Conservation (phyloP, 2,329 filamentous ascomycete species). For the Calonectria montana region DNA sequence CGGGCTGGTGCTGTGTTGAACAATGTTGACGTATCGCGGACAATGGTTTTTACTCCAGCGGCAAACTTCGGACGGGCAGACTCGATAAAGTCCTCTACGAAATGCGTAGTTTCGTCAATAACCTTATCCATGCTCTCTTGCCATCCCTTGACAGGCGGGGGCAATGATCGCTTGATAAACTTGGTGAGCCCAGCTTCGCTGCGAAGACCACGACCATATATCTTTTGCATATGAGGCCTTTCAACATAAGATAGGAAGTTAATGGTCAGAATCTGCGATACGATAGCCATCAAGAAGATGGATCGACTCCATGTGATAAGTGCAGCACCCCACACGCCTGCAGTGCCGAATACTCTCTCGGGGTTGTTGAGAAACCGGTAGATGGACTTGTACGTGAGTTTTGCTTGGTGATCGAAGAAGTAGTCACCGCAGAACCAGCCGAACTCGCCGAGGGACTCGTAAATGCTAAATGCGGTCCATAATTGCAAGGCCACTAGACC, state of each 20-base stretch:
- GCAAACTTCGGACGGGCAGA: conserved; percentile 86
- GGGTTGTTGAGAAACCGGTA: conserved; percentile 99
- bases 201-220: conserved; percentile 87
- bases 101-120: conserved; percentile 85
- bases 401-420: conserved; percentile 91
- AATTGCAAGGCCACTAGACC: conserved; percentile 86
- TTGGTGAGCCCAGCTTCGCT: conserved; percentile 91
- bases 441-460: conserved; percentile 95
- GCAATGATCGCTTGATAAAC: conserved; percentile 88
- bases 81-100: conserved; percentile 92
- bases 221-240: conserved; percentile 97
- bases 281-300: conserved; percentile 86
- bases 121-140: conserved; percentile 90
- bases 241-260: conserved; percentile 94
- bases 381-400: conserved; percentile 95
- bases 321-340: conserved; percentile 94
- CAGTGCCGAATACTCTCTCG: conserved; percentile 91
- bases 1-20: conserved; percentile 92
- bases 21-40: conserved; percentile 86
- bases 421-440: conserved; percentile 99
- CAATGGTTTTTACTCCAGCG: conserved; percentile 85
- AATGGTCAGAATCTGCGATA: conserved; percentile 87
- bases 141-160: conserved; percentile 83
- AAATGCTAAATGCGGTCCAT: conserved; percentile 94
- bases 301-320: conserved; percentile 91